phyloP scores from a whole-genome alignment of 306 rosid genomes.

The Psophocarpus tetragonolobus region DNA sequence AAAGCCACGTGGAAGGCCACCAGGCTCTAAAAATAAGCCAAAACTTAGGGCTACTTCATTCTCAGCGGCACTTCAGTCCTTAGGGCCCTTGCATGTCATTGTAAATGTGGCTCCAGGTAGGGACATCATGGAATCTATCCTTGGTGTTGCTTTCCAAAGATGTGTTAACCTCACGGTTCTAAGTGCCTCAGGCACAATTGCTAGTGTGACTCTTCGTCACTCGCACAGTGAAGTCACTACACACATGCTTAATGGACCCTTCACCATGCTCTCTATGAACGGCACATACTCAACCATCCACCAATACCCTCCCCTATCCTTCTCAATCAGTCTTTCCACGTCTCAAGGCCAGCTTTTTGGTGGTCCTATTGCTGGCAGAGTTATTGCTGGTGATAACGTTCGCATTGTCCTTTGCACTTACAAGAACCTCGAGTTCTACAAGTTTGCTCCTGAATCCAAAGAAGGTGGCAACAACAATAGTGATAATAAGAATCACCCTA shows the following conservation, averaged over 20 bases:
- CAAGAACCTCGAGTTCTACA: background rate
- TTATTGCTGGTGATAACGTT: background rate
- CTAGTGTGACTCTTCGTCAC: background rate
- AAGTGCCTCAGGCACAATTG: background rate
- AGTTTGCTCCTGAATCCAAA: no score
- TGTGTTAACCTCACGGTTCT: background rate
- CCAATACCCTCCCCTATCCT: conserved; percentile 25
- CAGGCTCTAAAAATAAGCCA: background rate
- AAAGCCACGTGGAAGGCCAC: background rate
- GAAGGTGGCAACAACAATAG: background rate
- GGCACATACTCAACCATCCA: conserved; percentile 3
- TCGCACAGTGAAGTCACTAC: background rate
- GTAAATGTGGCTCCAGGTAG: background rate
- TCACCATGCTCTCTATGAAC: conserved; percentile 34
- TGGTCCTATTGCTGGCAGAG: rapidly evolving
- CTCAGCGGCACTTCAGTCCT: no score
- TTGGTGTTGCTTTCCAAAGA: background rate
- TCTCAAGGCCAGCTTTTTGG: background rate
- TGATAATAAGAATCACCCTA: no score
- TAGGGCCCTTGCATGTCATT: no score
- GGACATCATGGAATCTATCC: background rate
- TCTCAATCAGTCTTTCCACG: background rate
- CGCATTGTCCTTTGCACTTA: background rate
- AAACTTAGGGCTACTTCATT: background rate
- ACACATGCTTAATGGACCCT: conserved; percentile 52